Base-by-base conservation (phyloP, 2,329 filamentous ascomycete genomes). In the Hymenoscyphus scutula region DNA sequence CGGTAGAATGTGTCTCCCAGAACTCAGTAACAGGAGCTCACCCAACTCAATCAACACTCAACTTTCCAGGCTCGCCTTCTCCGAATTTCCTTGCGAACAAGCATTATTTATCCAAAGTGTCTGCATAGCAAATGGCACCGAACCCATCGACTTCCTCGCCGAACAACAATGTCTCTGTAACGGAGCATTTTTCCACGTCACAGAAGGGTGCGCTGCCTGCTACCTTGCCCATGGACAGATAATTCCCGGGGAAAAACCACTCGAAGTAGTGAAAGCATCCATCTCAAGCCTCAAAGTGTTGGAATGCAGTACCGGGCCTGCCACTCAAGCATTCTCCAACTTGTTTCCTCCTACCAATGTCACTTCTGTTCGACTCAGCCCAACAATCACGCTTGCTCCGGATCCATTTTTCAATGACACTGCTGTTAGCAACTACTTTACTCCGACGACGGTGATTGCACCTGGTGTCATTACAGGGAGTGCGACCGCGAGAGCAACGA, bases 361-460 rank as follows among this genome's bases (percentile, higher is more conserved):
- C 19, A 48, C 45, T 6, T 13, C 45, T 11, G 8, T 48, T 10
- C 19, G n/a, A 25, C n/a, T 11, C n/a, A 2, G 10, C 19, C 45
- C 45, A 25, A 13, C 6, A 25, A 4, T 25, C 23, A 41, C 55
- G n/a, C 54, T 23, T 10, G 7, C 17, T 2, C 8, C n/a, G 15
- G 54, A 38, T 23, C 5, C n/a, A 23, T 56, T 56, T 23, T 32
- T 7, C 1, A 56, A 56, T 11, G 29, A 56, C 8, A 56, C 55
- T 17, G 55, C 55, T 34, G 55, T 56, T 15, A 41, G 55, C n/a
- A 56, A 56, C 17, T 56, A 37, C 15, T 56, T n/a, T 25, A 56
- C 54, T 15, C 19, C 54, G 1, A 34, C 30, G 13, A 38, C 15
- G 13, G 10, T 29, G 2, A 25, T 34, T 19, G 32, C 7, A 2